Base-by-base conservation (phyloP, 2,329 filamentous ascomycete genomes). In the Claviceps pusilla region DNA sequence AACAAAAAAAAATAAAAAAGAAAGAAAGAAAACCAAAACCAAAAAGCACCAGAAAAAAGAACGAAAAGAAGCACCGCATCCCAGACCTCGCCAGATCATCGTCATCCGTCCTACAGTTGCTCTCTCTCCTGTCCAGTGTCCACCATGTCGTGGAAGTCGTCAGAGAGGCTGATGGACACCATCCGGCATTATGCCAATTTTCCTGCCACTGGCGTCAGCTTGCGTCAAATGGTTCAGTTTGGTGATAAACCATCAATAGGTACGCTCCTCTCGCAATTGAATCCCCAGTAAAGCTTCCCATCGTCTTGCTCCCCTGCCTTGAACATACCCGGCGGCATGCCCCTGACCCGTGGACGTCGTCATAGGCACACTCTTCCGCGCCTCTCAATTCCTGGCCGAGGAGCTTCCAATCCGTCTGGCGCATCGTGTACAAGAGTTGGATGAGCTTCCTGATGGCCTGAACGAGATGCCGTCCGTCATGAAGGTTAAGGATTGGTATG, bases 211-310 rank as follows among this genome's bases (percentile, higher is more conserved):
- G 93, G 93, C 65, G 87, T 94, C 64, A 96, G 90, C 68, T 78
- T 98, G 71, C 82, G 93, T 69, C 93, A 98, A 78, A 98, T 98
- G 93, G 91, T 97, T 56, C 91, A 97, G 71, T 97, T 97, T 70
- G 91, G 91, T 66, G 89, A 95, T 75, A 87, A 83, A 69, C 90
- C 91, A 53, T 96, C 90, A 16, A 87, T 84, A 63, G 89, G 88
- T 93, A 75, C 65, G 78, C 69, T 55, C 47, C n/a, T 37, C 54
- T n/a, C 49, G 12, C 24, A 29, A 33, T 42, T 46, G 54, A 35
- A 52, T 76, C n/a, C n/a, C 95, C 54, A 94, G 72, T n/a, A 41
- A 29, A 87, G 12, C 19, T 48, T 12, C 9, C 66, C 29, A 3
- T 10, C 14, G 14, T 3, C 3, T 28, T 28, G 29, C 7, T 4